A percentile compares a stretch with the other conserved stretches of the same genome.
These are phyloP conservation scores for Cicer arietinum DNA, from an alignment of 306 rosid genomes.

Conservation along the genomic window DNA sequence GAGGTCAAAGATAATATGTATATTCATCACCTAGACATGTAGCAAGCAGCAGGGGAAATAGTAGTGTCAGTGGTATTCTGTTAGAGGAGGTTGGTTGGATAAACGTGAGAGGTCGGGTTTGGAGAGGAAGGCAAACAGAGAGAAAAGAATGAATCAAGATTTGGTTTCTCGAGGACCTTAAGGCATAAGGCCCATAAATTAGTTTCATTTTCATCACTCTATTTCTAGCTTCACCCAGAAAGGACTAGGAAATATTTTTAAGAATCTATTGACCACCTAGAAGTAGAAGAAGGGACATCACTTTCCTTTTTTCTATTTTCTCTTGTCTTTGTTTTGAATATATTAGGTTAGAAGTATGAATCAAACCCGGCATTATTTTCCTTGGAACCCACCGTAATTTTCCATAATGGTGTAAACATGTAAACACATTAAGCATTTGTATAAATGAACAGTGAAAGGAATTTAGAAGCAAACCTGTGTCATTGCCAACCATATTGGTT, in stretches of 20 bases:
- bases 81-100: too few species aligned
- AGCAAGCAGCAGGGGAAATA: too few species aligned
- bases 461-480: slow-evolving; percentile 73
- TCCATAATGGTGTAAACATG: slow-evolving; percentile 15
- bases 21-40: too few species aligned
- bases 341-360: not conserved
- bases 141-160: too few species aligned
- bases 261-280: not conserved
- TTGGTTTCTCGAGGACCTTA: too few species aligned
- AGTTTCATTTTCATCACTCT: not conserved
- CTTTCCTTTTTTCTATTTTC: slow-evolving; percentile 3
- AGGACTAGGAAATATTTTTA: not conserved
- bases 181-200: not conserved
- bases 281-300: not conserved
- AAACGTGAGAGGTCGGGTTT: too few species aligned
- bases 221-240: not conserved
- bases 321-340: not conserved
- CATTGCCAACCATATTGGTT: slow-evolving; percentile 54
- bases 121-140: too few species aligned
- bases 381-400: not conserved
- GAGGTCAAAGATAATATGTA: too few species aligned
- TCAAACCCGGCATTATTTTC: not conserved
- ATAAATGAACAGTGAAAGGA: slow-evolving; percentile 31
- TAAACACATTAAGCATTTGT: slow-evolving; percentile 24
- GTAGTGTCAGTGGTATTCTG: too few species aligned